Base-by-base conservation (phyloP, 768 basidiomycete genomes). In the Boletus edulis region DNA sequence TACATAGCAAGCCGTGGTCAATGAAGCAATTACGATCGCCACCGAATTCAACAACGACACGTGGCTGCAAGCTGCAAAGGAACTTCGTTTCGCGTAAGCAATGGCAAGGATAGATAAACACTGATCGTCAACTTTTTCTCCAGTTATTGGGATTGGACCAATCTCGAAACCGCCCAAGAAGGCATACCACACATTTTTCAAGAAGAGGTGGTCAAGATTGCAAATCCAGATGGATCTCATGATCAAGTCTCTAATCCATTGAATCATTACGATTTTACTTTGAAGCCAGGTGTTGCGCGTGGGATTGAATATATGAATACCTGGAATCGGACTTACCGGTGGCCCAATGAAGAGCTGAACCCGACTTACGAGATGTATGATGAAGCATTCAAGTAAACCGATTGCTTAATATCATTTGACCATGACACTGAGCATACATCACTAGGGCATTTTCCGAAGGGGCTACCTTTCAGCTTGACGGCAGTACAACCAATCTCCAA, bases 21-120 rank as follows among this genome's bases (percentile, higher is more conserved):
- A 49, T 13, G 52, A 45, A 43, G 61, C 61, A 5, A 49, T 62
- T 12, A 32, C 18, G 7, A 62, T 62, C n/a, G 61, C 61, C 14
- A n/a, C 52, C 27, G 9, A 46, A 7, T 34, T 59, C 5, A 27
- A 14, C 20, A 4, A 14, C 4, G 52, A 49, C 41, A n/a, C 41
- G 7, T 62, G 61, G 61, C n/a, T 62, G 12, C 38, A 52, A 39
- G 32, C 52, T 5, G 61, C 61, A 31, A 54, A 40, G 39, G 24
- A 47, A 3, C 61, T 62, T 42, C 61, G 61, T 32, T 52, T 46
- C 50, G 60, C 61, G 61, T 62, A 18, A 51, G 60, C 45, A 17
- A 39, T 17, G 3, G 7, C 38, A 39, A 34, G 34, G 38, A 5
- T n/a, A 15, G 38, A 39, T n/a, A 17, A 17, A 3, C 38, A n/a